A percentile compares a stretch with the other conserved stretches of the same genome.
Evolutionary conservation across 768 basidiomycete species (phyloP).

Genomic region (Suillus americanus): DNA sequence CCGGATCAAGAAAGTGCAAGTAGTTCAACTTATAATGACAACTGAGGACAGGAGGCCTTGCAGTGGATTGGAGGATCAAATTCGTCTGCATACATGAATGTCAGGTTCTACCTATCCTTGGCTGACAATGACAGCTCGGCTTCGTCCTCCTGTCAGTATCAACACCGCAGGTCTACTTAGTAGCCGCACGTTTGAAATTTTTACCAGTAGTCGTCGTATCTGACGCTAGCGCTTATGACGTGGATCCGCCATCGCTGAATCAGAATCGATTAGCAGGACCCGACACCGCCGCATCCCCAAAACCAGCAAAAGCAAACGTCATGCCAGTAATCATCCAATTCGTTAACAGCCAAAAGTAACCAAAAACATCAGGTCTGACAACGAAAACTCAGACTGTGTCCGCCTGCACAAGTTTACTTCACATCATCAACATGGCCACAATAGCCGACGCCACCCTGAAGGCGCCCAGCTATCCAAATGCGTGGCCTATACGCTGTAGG

Average conservation of each 20-base stretch:
- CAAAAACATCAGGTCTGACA: not conserved
- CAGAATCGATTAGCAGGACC: not conserved
- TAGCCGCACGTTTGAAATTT: not conserved
- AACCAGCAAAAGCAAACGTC: not conserved
- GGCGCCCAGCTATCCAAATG: conserved; percentile 1
- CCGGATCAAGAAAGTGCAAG: not conserved
- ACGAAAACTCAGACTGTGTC: not conserved
- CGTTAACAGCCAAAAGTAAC: not conserved
- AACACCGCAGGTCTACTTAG: not conserved
- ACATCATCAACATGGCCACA: conserved; percentile 14
- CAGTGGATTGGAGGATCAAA: not conserved
- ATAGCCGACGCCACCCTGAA: conserved; percentile 13
- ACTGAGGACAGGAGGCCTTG: not conserved
- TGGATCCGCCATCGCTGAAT: conserved; percentile 2
- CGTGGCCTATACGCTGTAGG: not conserved
- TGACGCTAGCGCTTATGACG: not conserved
- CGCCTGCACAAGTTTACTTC: conserved; percentile 5
- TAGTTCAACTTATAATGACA: not conserved
- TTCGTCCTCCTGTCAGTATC: not conserved
- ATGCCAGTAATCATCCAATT: not conserved
- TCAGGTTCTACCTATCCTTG: not conserved
- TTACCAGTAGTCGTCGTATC: not conserved
- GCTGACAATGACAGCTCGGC: not conserved
- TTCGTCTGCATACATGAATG: not conserved
- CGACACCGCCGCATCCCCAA: not conserved